Conservation (phyloP, 768 basidiomycete genomes). For the Hygrophorus pudorinus region DNA sequence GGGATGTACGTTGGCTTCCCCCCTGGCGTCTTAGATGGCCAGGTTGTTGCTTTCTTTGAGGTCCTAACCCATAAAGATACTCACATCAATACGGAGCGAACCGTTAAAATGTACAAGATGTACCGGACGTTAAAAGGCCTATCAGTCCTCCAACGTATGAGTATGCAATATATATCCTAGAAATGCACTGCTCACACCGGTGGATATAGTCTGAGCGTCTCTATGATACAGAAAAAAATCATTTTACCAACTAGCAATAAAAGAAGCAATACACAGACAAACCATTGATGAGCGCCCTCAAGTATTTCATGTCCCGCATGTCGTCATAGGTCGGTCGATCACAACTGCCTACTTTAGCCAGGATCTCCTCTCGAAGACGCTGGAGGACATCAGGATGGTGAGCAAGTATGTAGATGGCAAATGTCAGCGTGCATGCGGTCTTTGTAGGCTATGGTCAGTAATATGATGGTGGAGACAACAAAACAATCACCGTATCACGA, state of each 20-base stretch:
- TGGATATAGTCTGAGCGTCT: slow-evolving; percentile 44
- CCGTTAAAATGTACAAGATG: slow-evolving; percentile 12
- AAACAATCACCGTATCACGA: slow-evolving; percentile 37
- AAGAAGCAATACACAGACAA: slow-evolving; percentile 4
- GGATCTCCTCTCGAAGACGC: slow-evolving; percentile 41
- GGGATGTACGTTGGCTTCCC: slow-evolving; percentile 31
- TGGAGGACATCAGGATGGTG: slow-evolving; percentile 36
- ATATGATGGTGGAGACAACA: background rate
- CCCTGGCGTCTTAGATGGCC: slow-evolving; percentile 20
- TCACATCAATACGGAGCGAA: background rate
- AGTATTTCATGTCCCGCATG: slow-evolving; percentile 47
- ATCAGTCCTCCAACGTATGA: background rate
- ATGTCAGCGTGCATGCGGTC: slow-evolving; percentile 44
- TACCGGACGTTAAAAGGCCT: slow-evolving; percentile 25
- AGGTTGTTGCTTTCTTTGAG: slow-evolving; percentile 17
- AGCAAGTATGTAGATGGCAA: slow-evolving; percentile 44
- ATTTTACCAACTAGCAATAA: slow-evolving; percentile 6
- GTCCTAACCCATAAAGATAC: slow-evolving; percentile 8
- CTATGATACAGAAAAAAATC: slow-evolving; percentile 16
- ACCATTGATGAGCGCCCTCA: slow-evolving; percentile 50
- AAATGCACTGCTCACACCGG: slow-evolving; percentile 28
- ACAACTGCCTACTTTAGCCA: slow-evolving; percentile 31
- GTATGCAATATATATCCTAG: background rate
- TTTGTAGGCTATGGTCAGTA: slow-evolving; percentile 7
- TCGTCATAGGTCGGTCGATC: slow-evolving; percentile 43